Percentiles rank a stretch among this genome's conserved stretches.
phyloP scores from a whole-genome alignment of 2,329 filamentous ascomycete genomes.

The Alternaria incomplexa region DNA sequence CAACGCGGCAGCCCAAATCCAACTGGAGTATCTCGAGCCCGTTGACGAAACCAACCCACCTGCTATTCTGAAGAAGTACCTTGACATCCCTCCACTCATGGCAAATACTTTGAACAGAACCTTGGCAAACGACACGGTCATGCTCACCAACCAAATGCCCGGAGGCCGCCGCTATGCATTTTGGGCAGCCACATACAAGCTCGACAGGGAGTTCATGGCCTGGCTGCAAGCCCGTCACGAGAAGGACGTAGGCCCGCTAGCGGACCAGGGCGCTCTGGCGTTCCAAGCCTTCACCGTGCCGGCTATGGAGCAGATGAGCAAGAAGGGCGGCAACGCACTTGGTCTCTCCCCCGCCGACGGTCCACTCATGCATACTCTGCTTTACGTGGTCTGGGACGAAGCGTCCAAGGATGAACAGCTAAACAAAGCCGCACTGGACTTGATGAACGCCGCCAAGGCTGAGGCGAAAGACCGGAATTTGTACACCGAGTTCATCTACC shows the following conservation, averaged over 20 bases:
- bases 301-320: constrained; percentile 17
- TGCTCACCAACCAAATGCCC: constrained; percentile 44
- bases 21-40: constrained; percentile 29
- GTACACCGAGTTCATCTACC: constrained; percentile 48
- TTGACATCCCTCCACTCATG: constrained; percentile 13
- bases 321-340: constrained; percentile 31
- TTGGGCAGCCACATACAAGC: constrained; percentile 31
- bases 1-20: constrained; percentile 21
- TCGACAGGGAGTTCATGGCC: constrained; percentile 22
- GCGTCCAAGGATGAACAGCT: constrained; percentile 22
- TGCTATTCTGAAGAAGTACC: constrained; percentile 15
- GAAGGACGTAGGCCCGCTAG: constrained; percentile 15
- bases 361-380: constrained; percentile 19
- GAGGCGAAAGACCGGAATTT: constrained; percentile 19
- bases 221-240: constrained; percentile 26
- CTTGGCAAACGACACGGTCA: constrained; percentile 36
- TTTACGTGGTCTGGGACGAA: constrained; percentile 26
- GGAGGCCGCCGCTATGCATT: constrained; percentile 35
- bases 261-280: constrained; percentile 12
- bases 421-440: constrained; percentile 13
- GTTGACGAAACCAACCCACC: constrained; percentile 22
- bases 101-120: constrained; percentile 11
- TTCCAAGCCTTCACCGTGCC: constrained; percentile 21
- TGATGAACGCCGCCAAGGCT: constrained; percentile 14
- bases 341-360: constrained; percentile 22